Evolutionary conservation across 2,329 filamentous ascomycete genomes (phyloP), one percentile per base, ranked within the genome.

Genomic region (Bimuria novae-zelandiae): DNA sequence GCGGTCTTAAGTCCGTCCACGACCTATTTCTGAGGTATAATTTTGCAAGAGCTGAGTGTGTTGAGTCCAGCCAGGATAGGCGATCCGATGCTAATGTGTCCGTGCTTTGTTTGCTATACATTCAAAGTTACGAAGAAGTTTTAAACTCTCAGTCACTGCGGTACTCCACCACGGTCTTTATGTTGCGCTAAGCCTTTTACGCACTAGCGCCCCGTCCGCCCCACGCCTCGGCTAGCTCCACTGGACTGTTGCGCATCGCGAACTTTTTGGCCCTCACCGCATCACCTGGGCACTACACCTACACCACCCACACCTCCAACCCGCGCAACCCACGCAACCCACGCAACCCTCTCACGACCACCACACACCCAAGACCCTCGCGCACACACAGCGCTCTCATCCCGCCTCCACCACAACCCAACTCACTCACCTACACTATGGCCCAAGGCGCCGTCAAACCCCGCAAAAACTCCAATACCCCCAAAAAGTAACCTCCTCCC

Each of bases 371-470:
- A 7, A 16, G 4, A 17, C 10, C 29, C 17, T 22, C 17, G 8
- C 42, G n/a, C n/a, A 33, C 3, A 33, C 2, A 19, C 0, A 6
- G 17, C 27, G 4, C 14, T 27, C n/a, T 17, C 5, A 2, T 3
- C 27, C 8, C 40, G 10, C n/a, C 4, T 12, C 23, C n/a, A 7
- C 10, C 8, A 44, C 27, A 19, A 19, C 17, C 16, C 14, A 23
- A 27, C 10, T 19, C 16, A 12, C 33, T 19, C 17, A 4, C 36
- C 22, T 23, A 44, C 39, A 36, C 14, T 56, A 81, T 80, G 79
- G 77, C 77, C 17, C 79, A 81, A 74, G 78, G 78, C 54, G 64
- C 70, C 30, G 62, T 81, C 49, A 82, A 82, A 59, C 54, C 58
- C 32, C 49, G 69, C 59, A 72, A 72, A 55, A n/a, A n/a, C n/a